Conservation (phyloP, 805 yeast genomes). For the Candida insectorum region DNA sequence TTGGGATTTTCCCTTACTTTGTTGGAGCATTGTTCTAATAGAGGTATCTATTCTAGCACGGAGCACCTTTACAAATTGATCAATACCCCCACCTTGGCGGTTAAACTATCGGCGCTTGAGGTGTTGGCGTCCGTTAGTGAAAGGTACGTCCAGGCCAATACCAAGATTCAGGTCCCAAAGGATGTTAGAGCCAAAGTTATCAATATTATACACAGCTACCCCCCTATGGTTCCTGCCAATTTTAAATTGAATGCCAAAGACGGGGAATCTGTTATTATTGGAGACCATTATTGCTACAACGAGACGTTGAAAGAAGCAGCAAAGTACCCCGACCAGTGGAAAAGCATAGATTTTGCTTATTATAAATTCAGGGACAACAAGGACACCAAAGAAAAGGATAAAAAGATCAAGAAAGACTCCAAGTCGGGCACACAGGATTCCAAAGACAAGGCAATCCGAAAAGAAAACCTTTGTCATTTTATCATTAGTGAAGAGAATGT, state of each 20-base stretch:
- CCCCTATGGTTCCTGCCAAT: conserved; percentile 42
- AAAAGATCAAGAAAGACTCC: conserved; percentile 20
- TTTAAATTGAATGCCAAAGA: conserved; percentile 4
- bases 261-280: conserved; percentile 19
- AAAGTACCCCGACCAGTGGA: conserved; percentile 10
- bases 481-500: conserved; percentile 54
- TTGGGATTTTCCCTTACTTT: conserved; percentile 60
- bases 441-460: conserved; percentile 55
- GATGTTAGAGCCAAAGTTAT: conserved; percentile 44
- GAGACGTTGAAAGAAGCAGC: conserved; percentile 25
- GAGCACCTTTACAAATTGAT: conserved; percentile 59
- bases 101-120: conserved; percentile 58
- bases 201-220: conserved; percentile 52
- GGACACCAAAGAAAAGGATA: conserved; percentile 8
- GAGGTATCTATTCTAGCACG: conserved; percentile 64
- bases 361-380: conserved; percentile 22
- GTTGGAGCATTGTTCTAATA: conserved; percentile 65
- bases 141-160: conserved; percentile 48
- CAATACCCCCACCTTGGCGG: conserved; percentile 54
- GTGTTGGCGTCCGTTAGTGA: conserved; percentile 60
- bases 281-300: conserved; percentile 43
- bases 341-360: conserved; percentile 24
- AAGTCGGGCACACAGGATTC: conserved; percentile 45
- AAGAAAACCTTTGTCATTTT: conserved; percentile 56
- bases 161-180: conserved; percentile 43